Evolutionary conservation across 768 basidiomycete species (phyloP), one percentile per base, ranked within the genome.

Genomic region (Atractiella rhizophila): DNA sequence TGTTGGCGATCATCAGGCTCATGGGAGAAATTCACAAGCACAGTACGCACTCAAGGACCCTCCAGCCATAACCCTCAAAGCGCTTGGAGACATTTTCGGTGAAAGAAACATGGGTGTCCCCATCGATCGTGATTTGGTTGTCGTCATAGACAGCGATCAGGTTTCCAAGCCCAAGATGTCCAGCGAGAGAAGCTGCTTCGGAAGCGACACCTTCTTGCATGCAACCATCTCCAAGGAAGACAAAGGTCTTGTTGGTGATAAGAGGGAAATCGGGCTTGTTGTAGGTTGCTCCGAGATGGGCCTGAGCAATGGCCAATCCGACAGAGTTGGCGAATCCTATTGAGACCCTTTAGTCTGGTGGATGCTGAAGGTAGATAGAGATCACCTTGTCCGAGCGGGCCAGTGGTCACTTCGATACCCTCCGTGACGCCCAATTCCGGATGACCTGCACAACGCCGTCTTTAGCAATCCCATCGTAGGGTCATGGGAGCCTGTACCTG

Each of bases 71-170:
- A 2, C 86, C 58, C 56, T 73, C 62, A 68, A 85, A 91, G 42
- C 86, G 73, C 56, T 74, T 71, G 51, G 69, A 71, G 41, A 88
- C 82, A 52, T 91, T 71, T 61, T 94, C 86, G 31, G 86, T 94
- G 67, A 94, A 94, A 15, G 86, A 77, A 42, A 74, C 68, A 42
- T 71, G 71, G 48, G 85, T 94, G 61, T 82, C 71, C 48, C 86
- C 86, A 57, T 94, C 86, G 53, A 94, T 91, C 48, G 86, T 81
- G 59, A 94, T 94, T 59, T 83, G 79, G 64, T 94, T 91, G 63
- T 91, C 83, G 55, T 94, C 86, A 60, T 86, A 91, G 55, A 91
- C 66, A 43, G 77, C 79, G 54, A 94, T 74, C 53, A 94, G 66
- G 62, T 86, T 91, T 42, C 80, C 83, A 30, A 94, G 69, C 58